These are phyloP conservation scores for Ascochyta pisi DNA, from an alignment of 2,329 filamentous ascomycete species.

Conservation along the genomic window DNA sequence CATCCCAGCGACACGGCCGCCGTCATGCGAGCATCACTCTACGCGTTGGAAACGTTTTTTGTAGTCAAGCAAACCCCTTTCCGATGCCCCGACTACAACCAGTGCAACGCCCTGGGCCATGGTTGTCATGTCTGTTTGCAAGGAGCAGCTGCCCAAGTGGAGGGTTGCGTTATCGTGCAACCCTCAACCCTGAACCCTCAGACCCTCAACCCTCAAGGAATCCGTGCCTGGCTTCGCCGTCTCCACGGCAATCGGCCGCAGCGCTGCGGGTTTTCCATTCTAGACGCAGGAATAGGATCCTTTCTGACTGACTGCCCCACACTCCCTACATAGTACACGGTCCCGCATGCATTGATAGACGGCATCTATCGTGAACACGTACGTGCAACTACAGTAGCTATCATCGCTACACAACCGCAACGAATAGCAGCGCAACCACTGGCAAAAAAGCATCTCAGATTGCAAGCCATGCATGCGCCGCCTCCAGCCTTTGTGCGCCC, in stretches of 20 bases:
- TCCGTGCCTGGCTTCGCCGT: constrained; percentile 14
- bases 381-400: neutral
- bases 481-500: constrained; percentile 13
- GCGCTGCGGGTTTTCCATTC: constrained; percentile 12
- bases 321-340: constrained; percentile 28
- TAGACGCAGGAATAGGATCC: constrained; percentile 22
- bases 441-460: constrained; percentile 20
- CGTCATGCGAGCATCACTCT: constrained; percentile 36
- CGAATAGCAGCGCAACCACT: constrained; percentile 24
- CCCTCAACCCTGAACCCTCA: neutral
- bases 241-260: constrained; percentile 18
- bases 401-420: constrained; percentile 5
- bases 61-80: constrained; percentile 35
- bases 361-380: constrained; percentile 3
- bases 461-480: constrained; percentile 2
- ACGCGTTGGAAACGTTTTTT: constrained; percentile 31
- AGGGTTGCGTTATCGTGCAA: constrained; percentile 13
- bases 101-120: constrained; percentile 18
- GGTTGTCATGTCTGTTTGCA: constrained; percentile 8
- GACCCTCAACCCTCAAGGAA: neutral
- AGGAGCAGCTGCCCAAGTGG: constrained; percentile 11
- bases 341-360: constrained; percentile 19
- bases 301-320: constrained; percentile 29
- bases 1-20: constrained; percentile 26
- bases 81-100: constrained; percentile 12